Base-by-base conservation (phyloP, 2,329 filamentous ascomycete species). In the Westerdykella aurantiaca region DNA sequence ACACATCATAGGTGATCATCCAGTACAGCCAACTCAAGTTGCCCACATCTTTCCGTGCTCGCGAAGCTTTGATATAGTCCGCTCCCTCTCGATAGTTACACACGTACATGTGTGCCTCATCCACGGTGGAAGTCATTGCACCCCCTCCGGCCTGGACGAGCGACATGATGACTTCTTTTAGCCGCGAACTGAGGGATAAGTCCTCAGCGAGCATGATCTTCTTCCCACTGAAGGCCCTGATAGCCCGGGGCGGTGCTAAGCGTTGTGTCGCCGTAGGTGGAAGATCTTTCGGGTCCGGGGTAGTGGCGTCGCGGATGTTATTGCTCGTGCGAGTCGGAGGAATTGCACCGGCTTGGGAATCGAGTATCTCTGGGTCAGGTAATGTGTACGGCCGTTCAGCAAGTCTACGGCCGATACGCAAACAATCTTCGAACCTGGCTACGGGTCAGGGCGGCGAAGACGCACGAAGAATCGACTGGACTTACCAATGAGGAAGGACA, bases 1-100 rank as follows among this genome's bases (percentile, higher is more conserved):
- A 98, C 49, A 82, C 76, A 60, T 95, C 90, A 55, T 86, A 81
- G 2, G 88, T 88, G 61, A 97, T 94, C 42, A 98, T 74, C 66
- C 91, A 83, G 66, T 93, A 97, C 11, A 98, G 75, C 93, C 93
- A 98, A 0, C 89, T 83, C 17, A 98, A 72, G 61, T 94, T 98
- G 13, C 90, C 93, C 11, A 98, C 87, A 34, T 90, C 83, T 57
- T 91, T 95, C 43, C 82, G 81, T 11, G 77, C 73, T 56, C 85
- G 83, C 0, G 88, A 85, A 4, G 93, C 91, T 34, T 76, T 73
- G 21, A 86, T 64, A 61, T 95, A 98, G 42, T 93, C 79, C 7
- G 77, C 66, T 0, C 90, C 90, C 22, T 91, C 85, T 33, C 93
- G 85, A 63, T 85, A 96, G 42, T 88, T 85, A 63, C 91, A 94